These are phyloP conservation scores for Hypocrella siamensis DNA, from an alignment of 2,329 filamentous ascomycete genomes.

Conservation along the genomic window DNA sequence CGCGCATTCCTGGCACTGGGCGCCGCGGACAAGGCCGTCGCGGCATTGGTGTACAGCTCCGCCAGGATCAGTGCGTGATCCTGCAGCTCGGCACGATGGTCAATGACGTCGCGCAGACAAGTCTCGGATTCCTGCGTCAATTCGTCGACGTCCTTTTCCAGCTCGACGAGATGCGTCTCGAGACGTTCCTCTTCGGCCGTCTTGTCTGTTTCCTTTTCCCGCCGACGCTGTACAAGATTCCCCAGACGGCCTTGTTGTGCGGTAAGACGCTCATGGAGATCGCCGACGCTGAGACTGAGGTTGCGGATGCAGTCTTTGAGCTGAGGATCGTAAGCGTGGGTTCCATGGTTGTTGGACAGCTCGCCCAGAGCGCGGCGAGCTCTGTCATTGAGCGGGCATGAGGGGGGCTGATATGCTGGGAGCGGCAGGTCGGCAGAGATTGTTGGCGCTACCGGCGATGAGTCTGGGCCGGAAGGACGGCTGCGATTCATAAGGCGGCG, in stretches of 20 bases:
- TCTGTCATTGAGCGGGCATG: constrained; percentile 25
- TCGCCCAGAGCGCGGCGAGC: constrained; percentile 24
- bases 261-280: constrained; percentile 31
- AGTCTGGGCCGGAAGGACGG: constrained; percentile 4
- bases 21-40: constrained; percentile 2
- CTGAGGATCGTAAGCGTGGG: constrained; percentile 27
- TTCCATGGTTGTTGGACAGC: constrained; percentile 24
- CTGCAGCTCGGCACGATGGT: constrained; percentile 31
- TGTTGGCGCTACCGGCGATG: constrained; percentile 3
- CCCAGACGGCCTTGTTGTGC: constrained; percentile 19
- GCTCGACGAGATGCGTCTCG: constrained; percentile 20
- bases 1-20: constrained; percentile 6
- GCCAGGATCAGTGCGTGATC: constrained; percentile 27
- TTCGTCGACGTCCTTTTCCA: constrained; percentile 23
- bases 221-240: constrained; percentile 16
- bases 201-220: constrained; percentile 19
- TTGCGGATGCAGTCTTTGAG: constrained; percentile 26
- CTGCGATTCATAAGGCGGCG: constrained; percentile 15
- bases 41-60: constrained; percentile 16
- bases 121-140: constrained; percentile 30
- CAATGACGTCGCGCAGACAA: constrained; percentile 31
- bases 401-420: constrained; percentile 34
- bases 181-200: constrained; percentile 20
- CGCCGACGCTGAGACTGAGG: constrained; percentile 28
- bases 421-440: constrained; percentile 12